Percentiles rank a stretch among this genome's conserved stretches.
Conservation (phyloP, 1,139 yeast species). For the Suhomyces choctaworum region DNA sequence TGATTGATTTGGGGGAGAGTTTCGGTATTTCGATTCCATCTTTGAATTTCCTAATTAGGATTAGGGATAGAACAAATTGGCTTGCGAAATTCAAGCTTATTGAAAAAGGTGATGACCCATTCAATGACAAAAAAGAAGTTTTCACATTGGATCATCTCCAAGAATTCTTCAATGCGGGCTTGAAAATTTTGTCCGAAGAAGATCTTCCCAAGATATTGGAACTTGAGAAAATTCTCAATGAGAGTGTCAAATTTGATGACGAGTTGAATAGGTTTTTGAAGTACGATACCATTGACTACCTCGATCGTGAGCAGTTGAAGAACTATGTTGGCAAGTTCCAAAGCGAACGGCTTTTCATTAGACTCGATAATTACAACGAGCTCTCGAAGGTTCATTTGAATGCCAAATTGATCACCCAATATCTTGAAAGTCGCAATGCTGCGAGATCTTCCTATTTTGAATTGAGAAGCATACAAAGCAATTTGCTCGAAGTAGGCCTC, state of each 20-base stretch:
- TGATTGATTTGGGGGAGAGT: slow-evolving; percentile 55
- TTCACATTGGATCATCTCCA: slow-evolving; percentile 40
- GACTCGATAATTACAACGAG: slow-evolving; percentile 27
- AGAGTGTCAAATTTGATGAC: slow-evolving; percentile 32
- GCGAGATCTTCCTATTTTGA: slow-evolving; percentile 23
- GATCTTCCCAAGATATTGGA: slow-evolving; percentile 24
- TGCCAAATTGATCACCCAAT: slow-evolving; percentile 23
- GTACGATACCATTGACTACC: slow-evolving; percentile 24
- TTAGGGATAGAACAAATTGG: slow-evolving; percentile 56
- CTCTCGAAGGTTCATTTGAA: slow-evolving; percentile 31
- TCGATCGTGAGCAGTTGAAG: slow-evolving; percentile 27
- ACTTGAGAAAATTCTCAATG: slow-evolving; percentile 26
- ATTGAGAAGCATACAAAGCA: slow-evolving; percentile 25
- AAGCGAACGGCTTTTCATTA: slow-evolving; percentile 29
- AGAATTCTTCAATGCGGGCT: slow-evolving; percentile 44
- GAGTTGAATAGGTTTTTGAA: slow-evolving; percentile 30
- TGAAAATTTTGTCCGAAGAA: slow-evolving; percentile 29
- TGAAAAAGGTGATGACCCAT: slow-evolving; percentile 45
- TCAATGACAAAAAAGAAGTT: slow-evolving; percentile 35
- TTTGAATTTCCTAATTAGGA: slow-evolving; percentile 46
- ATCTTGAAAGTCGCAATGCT: slow-evolving; percentile 17
- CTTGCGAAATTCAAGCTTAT: slow-evolving; percentile 34
- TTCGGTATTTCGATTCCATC: slow-evolving; percentile 61
- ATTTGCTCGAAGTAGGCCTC: slow-evolving; percentile 29
- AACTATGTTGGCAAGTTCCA: slow-evolving; percentile 27